These are phyloP conservation scores for Jimgerdemannia lactiflua DNA, from an alignment of 192 early-diverging fungal species.

Conservation along the genomic window DNA sequence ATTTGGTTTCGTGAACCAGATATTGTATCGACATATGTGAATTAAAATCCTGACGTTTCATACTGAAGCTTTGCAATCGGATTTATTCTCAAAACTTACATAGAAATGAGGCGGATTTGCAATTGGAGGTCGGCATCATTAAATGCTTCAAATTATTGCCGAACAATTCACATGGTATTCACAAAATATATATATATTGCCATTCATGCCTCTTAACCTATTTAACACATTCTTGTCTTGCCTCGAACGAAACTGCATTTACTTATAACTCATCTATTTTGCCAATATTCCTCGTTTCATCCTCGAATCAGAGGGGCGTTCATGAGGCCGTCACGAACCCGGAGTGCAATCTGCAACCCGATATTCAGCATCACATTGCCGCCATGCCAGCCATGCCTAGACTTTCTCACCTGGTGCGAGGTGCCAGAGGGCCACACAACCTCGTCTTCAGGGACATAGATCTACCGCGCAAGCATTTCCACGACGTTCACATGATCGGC, in stretches of 20 bases:
- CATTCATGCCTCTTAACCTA: too few relatives aligned
- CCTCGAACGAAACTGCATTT: background rate
- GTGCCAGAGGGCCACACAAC: slow-evolving; percentile 70
- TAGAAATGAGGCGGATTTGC: slow-evolving; percentile 67
- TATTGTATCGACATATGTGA: too few relatives aligned
- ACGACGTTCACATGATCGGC: slow-evolving; percentile 62
- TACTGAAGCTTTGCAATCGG: too few relatives aligned
- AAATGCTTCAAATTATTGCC: slow-evolving; percentile 76
- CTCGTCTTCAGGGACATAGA: slow-evolving; percentile 77
- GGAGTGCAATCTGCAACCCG: slow-evolving; percentile 66
- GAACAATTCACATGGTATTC: slow-evolving; percentile 51
- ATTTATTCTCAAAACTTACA: too few relatives aligned
- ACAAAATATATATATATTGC: too few relatives aligned
- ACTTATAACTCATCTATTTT: slow-evolving; percentile 12
- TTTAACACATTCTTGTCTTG: background rate
- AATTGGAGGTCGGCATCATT: slow-evolving; percentile 79
- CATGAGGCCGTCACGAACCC: slow-evolving; percentile 71
- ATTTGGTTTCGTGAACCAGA: too few relatives aligned
- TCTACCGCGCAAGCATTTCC: slow-evolving; percentile 63
- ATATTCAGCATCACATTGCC: slow-evolving; percentile 74
- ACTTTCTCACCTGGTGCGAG: slow-evolving; percentile 74
- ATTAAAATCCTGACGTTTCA: too few relatives aligned
- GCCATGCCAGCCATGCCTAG: slow-evolving; percentile 65
- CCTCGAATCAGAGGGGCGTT: slow-evolving; percentile 64
- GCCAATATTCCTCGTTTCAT: too few relatives aligned